Conservation (phyloP, 2,329 filamentous ascomycete species). For the Chalaropsis thielavioides region DNA sequence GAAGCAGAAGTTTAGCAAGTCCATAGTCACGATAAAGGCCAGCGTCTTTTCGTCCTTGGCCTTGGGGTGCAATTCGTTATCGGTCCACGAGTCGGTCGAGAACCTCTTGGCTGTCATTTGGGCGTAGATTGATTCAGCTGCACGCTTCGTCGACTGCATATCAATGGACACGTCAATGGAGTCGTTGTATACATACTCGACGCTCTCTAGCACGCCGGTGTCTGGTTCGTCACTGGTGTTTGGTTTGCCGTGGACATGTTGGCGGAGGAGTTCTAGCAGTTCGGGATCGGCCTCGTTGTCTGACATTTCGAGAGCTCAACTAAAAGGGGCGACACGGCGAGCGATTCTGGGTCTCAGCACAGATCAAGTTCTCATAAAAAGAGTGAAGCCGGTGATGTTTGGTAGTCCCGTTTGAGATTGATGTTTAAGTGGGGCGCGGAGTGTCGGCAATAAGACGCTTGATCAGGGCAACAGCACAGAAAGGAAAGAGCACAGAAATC, state of each 20-base stretch:
- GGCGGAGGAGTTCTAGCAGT: conserved; percentile 69
- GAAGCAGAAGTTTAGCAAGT: conserved; percentile 91
- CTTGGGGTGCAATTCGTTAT: conserved; percentile 82
- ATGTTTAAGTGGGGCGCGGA: not conserved
- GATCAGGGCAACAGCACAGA: not conserved
- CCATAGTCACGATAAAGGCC: conserved; percentile 94
- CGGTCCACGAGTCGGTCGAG: conserved; percentile 72
- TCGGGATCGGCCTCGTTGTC: conserved; percentile 86
- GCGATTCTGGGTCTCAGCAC: not conserved
- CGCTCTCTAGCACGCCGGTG: conserved; percentile 67
- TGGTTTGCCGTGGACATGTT: conserved; percentile 53
- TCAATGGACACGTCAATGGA: conserved; percentile 84
- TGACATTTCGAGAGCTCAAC: conserved; percentile 44
- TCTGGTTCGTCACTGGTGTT: conserved; percentile 47
- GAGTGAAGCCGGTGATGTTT: conserved; percentile 1
- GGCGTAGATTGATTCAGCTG: conserved; percentile 62
- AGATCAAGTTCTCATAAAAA: not conserved
- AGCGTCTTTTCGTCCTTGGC: conserved; percentile 64
- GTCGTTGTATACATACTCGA: conserved; percentile 81
- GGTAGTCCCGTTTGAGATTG: not conserved
- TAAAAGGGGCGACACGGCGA: not conserved
- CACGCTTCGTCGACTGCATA: conserved; percentile 65
- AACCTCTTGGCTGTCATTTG: conserved; percentile 76
- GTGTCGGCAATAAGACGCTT: not conserved
- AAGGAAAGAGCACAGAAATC: not conserved